Evolutionary conservation across 1,284 basidiomycete species (phyloP), one percentile per base, ranked within the genome.

Genomic region (Mycosarcoma maydis): DNA sequence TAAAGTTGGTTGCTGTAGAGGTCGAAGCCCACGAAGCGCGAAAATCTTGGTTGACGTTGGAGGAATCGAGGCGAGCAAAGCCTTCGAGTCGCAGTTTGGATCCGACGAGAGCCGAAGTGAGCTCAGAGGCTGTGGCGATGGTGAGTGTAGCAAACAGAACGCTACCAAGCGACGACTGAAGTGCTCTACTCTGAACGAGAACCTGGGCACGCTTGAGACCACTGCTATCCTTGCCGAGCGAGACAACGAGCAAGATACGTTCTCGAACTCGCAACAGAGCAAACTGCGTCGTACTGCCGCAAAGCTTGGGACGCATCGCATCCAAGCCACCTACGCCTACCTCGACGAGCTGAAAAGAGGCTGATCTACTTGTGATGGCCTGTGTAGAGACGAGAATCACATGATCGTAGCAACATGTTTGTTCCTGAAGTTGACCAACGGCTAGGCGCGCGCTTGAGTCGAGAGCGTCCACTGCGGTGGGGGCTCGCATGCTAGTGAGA

Each of bases 21-120:
- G 37, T 52, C 6, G 49, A 52, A 4, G 44, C 43, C 43, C 49
- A 52, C 6, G 59, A 55, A 26, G 59, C 40, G 32, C 52, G 41
- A 23, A 51, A 55, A 33, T 55, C 47, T 19, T 51, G 42, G 6
- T 32, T 33, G 16, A 52, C 14, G 24, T 41, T 23, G 7, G 60
- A 54, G 1, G 53, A 52, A 8, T 22, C 36, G 17, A 57, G 30
- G 22, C 43, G 54, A 6, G 37, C 40, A 20, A 49, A 64, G 5
- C 59, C 47, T 3, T 55, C 47, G 27, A 62, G 48, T 42, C 46
- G 45, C 40, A 62, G 29, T 22, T 55, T 55, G 22, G 47, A 51
- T 6, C 60, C 49, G 2, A 52, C 53, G 14, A 56, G 20, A 8
- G 48, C 52, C 14, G 41, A 22, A 7, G 53, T 64, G n/a, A 64